phyloP scores from a whole-genome alignment of 179 eudicot species.

The Sideroxylon spinosum region DNA sequence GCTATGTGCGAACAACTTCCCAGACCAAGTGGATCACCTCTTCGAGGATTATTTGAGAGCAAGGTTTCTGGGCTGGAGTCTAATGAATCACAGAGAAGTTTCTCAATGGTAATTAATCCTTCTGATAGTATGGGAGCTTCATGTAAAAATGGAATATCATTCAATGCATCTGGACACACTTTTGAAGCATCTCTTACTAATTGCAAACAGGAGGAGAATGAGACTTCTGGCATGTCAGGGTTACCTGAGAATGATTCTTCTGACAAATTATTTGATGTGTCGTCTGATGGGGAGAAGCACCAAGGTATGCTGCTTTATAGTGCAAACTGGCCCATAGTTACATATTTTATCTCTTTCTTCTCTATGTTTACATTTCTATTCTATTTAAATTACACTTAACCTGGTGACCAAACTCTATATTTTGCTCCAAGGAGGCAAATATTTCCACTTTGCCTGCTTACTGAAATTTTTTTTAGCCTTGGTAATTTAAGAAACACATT shows the following conservation, averaged over 20 bases:
- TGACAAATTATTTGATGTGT: conserved; percentile 52
- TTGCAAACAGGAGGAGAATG: conserved; percentile 20
- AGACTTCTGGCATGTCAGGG: conserved; percentile 27
- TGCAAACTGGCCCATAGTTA: not conserved
- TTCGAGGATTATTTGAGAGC: conserved; percentile 9
- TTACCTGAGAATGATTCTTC: conserved; percentile 34
- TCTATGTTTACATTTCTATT: not conserved
- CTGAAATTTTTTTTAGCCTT: too few species aligned
- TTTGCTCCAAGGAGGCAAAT: too few species aligned
- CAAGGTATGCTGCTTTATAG: conserved; percentile 37
- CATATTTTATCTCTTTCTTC: not conserved
- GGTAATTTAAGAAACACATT: too few species aligned
- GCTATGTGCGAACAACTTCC: conserved; percentile 49
- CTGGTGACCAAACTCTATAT: too few species aligned
- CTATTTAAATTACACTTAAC: too few species aligned
- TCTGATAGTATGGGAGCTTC: conserved; percentile 33
- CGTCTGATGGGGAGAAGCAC: conserved; percentile 37
- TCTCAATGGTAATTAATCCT: conserved; percentile 18
- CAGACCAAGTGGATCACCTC: conserved; percentile 34
- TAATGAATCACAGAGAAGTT: conserved; percentile 25
- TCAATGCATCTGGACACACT: too few species aligned
- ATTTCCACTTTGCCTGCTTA: too few species aligned
- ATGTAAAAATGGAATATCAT: conserved; percentile 24
- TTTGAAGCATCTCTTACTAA: too few species aligned
- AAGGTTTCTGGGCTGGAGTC: conserved; percentile 12